These are phyloP conservation scores for Microthlaspi erraticum DNA, from an alignment of 345 rosid genomes.

Conservation along the genomic window DNA sequence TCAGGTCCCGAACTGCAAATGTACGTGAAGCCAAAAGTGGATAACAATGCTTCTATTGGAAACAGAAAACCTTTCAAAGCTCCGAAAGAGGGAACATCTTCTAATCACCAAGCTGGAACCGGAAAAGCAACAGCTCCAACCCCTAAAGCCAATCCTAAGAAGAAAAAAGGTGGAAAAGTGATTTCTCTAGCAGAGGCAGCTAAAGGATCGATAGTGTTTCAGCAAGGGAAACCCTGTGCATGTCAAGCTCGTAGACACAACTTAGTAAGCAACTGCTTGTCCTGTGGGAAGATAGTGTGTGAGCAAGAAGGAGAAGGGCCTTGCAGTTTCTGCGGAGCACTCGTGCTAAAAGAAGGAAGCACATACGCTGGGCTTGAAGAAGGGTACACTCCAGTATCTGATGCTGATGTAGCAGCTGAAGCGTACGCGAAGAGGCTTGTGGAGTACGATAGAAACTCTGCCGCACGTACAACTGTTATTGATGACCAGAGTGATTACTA, in stretches of 20 bases:
- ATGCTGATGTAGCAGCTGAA: slow-evolving; percentile 86
- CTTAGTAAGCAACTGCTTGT: slow-evolving; percentile 89
- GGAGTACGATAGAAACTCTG: slow-evolving; percentile 88
- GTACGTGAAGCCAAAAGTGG: slow-evolving; percentile 77
- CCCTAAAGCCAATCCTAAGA: slow-evolving; percentile 56
- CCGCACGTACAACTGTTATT: slow-evolving; percentile 90
- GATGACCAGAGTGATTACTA: slow-evolving; percentile 99
- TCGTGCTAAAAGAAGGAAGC: slow-evolving; percentile 86
- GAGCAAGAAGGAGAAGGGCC: slow-evolving; percentile 99
- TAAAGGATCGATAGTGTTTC: slow-evolving; percentile 90
- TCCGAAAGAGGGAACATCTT: slow-evolving; percentile 53
- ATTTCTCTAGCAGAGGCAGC: slow-evolving; percentile 94
- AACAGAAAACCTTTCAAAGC: slow-evolving; percentile 57
- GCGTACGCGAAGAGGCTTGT: slow-evolving; percentile 92
- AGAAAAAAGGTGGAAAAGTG: slow-evolving; percentile 88
- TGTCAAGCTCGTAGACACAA: slow-evolving; percentile 90
- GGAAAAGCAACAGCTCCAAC: slow-evolving; percentile 38
- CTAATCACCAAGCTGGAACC: slow-evolving; percentile 46
- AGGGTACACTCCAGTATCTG: slow-evolving; percentile 64
- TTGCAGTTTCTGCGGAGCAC: slow-evolving; percentile 84
- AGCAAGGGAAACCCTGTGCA: slow-evolving; percentile 89
- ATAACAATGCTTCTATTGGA: slow-evolving; percentile 49
- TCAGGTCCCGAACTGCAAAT: slow-evolving; percentile 64
- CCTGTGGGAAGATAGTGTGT: slow-evolving; percentile 96
- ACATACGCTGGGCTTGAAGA: slow-evolving; percentile 82